phyloP scores from a whole-genome alignment of 2,329 filamentous ascomycete genomes.

The Fusarium keratoplasticum region DNA sequence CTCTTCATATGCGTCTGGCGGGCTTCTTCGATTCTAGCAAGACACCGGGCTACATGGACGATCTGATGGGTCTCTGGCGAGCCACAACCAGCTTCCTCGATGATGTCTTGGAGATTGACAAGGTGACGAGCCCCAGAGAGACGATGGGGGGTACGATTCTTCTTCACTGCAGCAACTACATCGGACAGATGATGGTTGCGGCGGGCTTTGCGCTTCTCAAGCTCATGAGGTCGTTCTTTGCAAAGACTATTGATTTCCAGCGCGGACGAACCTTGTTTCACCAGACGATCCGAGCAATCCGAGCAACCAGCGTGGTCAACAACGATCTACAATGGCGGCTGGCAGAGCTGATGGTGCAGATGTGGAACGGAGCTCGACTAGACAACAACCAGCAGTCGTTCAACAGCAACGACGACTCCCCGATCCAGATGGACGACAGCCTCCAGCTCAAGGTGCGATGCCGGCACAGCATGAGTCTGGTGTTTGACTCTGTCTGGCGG shows the following conservation, averaged over 20 bases:
- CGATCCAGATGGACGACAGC: slow-evolving; percentile 72
- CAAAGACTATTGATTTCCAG: slow-evolving; percentile 76
- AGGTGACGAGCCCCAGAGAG: slow-evolving; percentile 59
- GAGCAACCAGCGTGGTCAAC: slow-evolving; percentile 78
- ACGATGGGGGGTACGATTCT: slow-evolving; percentile 66
- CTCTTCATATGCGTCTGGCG: slow-evolving; percentile 79
- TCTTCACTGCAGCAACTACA: slow-evolving; percentile 78
- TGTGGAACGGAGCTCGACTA: slow-evolving; percentile 79
- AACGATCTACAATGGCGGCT: slow-evolving; percentile 85
- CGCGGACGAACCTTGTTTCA: slow-evolving; percentile 77
- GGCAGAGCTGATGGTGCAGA: slow-evolving; percentile 87
- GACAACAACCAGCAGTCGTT: slow-evolving; percentile 61
- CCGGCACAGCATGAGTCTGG: slow-evolving; percentile 85
- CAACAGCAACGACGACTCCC: slow-evolving; percentile 61
- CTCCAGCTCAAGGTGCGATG: slow-evolving; percentile 86
- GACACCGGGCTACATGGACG: slow-evolving; percentile 77
- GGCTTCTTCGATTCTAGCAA: slow-evolving; percentile 85
- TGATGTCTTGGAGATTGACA: slow-evolving; percentile 67
- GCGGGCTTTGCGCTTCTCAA: slow-evolving; percentile 83
- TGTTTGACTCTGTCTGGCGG: slow-evolving; percentile 87
- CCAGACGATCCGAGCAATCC: slow-evolving; percentile 75
- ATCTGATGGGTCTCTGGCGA: slow-evolving; percentile 80
- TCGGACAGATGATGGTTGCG: slow-evolving; percentile 88
- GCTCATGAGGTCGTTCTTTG: slow-evolving; percentile 81
- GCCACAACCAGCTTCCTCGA: slow-evolving; percentile 78